Evolutionary conservation across 148 eudicot species (phyloP).

Genomic region (Cornus suecica): DNA sequence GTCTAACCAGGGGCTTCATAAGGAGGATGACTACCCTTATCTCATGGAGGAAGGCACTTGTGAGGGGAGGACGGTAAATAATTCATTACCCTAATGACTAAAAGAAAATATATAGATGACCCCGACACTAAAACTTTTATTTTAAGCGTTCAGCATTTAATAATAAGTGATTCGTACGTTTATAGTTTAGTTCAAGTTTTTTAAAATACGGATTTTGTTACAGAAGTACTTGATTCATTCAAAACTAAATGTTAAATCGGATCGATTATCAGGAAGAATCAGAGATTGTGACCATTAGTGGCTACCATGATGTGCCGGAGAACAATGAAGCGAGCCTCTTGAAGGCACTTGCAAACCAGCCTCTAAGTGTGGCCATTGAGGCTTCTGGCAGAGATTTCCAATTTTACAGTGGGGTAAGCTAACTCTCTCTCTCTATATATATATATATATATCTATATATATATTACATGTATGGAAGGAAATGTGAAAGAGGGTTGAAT

Average conservation of each 20-base stretch:
- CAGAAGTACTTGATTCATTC: too few species aligned
- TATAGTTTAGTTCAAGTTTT: too few species aligned
- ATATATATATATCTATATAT: not conserved
- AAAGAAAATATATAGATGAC: too few species aligned
- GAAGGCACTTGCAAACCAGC: conserved; percentile 96
- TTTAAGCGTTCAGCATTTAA: too few species aligned
- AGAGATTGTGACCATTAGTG: conserved; percentile 63
- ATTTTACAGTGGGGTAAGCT: conserved; percentile 87
- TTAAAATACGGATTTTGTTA: too few species aligned
- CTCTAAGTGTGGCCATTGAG: conserved; percentile 85
- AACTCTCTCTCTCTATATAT: not conserved
- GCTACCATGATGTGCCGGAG: conserved; percentile 84
- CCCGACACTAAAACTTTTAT: too few species aligned
- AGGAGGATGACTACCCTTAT: conserved; percentile 92
- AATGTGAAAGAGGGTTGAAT: not conserved
- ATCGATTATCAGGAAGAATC: conserved; percentile 29
- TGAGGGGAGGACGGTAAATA: conserved; percentile 52
- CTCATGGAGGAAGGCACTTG: conserved; percentile 99
- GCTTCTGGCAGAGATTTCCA: conserved; percentile 96
- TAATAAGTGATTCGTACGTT: too few species aligned
- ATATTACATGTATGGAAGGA: not conserved
- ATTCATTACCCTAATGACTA: too few species aligned
- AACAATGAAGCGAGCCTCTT: conserved; percentile 69
- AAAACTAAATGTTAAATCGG: too few species aligned
- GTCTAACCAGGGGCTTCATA: conserved; percentile 71